phyloP scores from a whole-genome alignment of 2,329 filamentous ascomycete species.

The Delphinella strobiligena region DNA sequence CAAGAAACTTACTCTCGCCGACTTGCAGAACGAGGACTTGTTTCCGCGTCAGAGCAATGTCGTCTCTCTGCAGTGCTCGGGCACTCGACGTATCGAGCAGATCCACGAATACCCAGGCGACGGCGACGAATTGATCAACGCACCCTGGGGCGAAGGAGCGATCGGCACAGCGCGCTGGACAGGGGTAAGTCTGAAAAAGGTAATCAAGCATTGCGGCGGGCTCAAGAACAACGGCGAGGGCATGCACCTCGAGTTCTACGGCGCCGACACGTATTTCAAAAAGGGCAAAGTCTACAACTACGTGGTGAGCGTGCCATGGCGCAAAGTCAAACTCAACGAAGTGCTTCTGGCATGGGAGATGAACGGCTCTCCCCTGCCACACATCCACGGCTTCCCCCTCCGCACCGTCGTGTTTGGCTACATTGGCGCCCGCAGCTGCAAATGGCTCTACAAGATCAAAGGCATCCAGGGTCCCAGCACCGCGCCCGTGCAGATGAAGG shows the following conservation, averaged over 20 bases:
- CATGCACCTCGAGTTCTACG: conserved; percentile 53
- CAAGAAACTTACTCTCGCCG: conserved; percentile 42
- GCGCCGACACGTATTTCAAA: conserved; percentile 65
- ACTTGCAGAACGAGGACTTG: conserved; percentile 46
- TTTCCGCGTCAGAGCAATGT: conserved; percentile 50
- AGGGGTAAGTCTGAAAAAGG: conserved; percentile 54
- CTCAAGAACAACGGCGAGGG: conserved; percentile 38
- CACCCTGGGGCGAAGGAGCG: conserved; percentile 49
- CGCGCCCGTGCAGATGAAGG: conserved; percentile 52
- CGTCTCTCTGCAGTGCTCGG: conserved; percentile 55
- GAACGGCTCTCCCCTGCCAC: conserved; percentile 53
- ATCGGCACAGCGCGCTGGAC: conserved; percentile 54
- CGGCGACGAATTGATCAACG: conserved; percentile 32
- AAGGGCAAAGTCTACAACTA: conserved; percentile 54
- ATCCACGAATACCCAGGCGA: conserved; percentile 54
- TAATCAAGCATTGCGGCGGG: conserved; percentile 59
- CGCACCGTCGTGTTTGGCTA: conserved; percentile 47
- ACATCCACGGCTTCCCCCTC: conserved; percentile 54
- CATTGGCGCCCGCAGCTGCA: conserved; percentile 53
- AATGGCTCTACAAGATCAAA: conserved; percentile 52
- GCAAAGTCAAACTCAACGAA: conserved; percentile 55
- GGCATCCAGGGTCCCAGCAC: conserved; percentile 44
- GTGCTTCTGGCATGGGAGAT: conserved; percentile 61
- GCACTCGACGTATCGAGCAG: conserved; percentile 58
- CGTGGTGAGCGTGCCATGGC: conserved; percentile 52